Evolutionary conservation across 1,284 basidiomycete species (phyloP).

Genomic region (Irpex sp.): DNA sequence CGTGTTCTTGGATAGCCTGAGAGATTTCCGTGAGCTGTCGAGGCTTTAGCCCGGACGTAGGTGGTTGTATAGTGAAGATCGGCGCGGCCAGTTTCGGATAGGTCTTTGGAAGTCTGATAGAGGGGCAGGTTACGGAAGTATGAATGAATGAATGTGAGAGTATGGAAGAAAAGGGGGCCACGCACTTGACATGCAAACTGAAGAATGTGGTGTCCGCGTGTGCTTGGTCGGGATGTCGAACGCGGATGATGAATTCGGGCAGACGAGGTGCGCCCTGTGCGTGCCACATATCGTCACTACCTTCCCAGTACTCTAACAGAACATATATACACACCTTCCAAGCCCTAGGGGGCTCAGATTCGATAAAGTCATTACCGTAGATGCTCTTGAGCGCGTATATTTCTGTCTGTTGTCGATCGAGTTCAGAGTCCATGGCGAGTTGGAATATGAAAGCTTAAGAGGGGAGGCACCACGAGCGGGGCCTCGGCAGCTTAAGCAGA

Average conservation of each 20-base stretch:
- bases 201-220: slow-evolving; percentile 54
- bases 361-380: slow-evolving; percentile 67
- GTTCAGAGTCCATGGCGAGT: slow-evolving; percentile 51
- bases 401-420: slow-evolving; percentile 66
- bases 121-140: slow-evolving; percentile 38
- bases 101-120: slow-evolving; percentile 74
- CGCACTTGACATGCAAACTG: slow-evolving; percentile 64
- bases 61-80: slow-evolving; percentile 61
- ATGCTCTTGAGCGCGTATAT: slow-evolving; percentile 74
- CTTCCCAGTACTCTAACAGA: not conserved
- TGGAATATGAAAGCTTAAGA: slow-evolving; percentile 28
- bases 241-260: slow-evolving; percentile 68
- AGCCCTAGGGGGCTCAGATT: slow-evolving; percentile 66
- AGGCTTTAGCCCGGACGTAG: slow-evolving; percentile 48
- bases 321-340: slow-evolving; percentile 62
- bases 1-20: slow-evolving; percentile 54
- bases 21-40: slow-evolving; percentile 50
- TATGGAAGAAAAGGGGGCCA: slow-evolving; percentile 7
- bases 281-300: not conserved
- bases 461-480: slow-evolving; percentile 55
- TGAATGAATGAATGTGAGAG: slow-evolving; percentile 45
- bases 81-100: slow-evolving; percentile 66
- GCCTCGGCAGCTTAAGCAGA: slow-evolving; percentile 70
- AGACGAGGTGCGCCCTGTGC: slow-evolving; percentile 57
- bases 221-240: slow-evolving; percentile 53